Evolutionary conservation across 164 flowering plant species (phyloP).

Genomic region (Kalanchoe fedtschenkoi): DNA sequence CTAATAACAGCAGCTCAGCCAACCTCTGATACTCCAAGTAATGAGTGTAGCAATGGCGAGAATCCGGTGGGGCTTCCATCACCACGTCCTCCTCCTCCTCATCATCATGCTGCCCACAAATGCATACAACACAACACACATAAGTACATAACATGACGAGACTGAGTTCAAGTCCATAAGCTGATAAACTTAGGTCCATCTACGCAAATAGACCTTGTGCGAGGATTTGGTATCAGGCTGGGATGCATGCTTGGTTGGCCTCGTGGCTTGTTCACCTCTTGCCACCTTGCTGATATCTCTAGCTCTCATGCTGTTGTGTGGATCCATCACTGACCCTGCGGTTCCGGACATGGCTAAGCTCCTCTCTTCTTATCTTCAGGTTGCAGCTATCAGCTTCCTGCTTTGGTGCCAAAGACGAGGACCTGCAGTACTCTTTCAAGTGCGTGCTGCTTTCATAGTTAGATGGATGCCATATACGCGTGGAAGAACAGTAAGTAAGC

Average conservation of each 20-base stretch:
- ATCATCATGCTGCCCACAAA: background rate
- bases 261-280: background rate
- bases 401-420: too few relatives aligned
- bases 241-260: background rate
- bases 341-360: constrained; percentile 8
- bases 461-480: too few relatives aligned
- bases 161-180: too few relatives aligned
- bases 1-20: too few relatives aligned
- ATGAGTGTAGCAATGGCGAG: background rate
- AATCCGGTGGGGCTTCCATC: background rate
- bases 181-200: too few relatives aligned
- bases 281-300: constrained; percentile 1
- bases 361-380: constrained; percentile 31
- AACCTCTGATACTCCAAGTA: background rate
- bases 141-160: too few relatives aligned
- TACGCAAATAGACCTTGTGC: too few relatives aligned
- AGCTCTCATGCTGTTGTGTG: constrained; percentile 4
- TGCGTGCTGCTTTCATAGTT: too few relatives aligned
- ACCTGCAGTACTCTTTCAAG: too few relatives aligned
- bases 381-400: too few relatives aligned
- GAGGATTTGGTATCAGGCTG: background rate
- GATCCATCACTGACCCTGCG: background rate
- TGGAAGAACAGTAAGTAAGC: too few relatives aligned
- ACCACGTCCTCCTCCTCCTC: background rate
- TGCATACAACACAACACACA: background rate